Base-by-base conservation (phyloP, 352 stramenopile species). In the Globisporangium solare region DNA sequence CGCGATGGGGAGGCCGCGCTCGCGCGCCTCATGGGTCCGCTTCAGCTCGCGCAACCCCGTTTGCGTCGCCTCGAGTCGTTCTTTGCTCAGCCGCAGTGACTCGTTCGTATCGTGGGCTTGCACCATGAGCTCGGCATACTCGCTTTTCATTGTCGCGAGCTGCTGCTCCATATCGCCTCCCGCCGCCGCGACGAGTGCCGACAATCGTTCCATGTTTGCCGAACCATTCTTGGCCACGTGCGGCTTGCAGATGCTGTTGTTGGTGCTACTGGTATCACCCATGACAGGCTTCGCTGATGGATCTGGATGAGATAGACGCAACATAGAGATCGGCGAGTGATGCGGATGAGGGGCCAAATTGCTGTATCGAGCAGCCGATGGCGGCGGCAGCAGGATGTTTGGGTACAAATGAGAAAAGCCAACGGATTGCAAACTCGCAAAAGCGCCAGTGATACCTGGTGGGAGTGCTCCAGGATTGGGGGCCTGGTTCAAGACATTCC, bases 101-200 rank as follows among this genome's bases (percentile, higher is more conserved):
- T 76, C 78, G 47, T 91, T 71, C 24, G 89, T 63, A 46, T 89
- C 82, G 5, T 77, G 51, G 6, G 86, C 72, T 67, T 91, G 79
- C 3, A 80, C 71, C 60, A 87, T 91, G 13, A 83, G 62, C 56
- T 94, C 82, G 0, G 74, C 56, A 51, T 90, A 73, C 45, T 90
- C 84, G 21, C 41, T 70, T 50, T 88, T 87, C 71, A 94, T 82
- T 51, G 87, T 90, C 0, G 70, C 51, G 1, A 92, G 61, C 51
- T 91, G 82, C 18, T 88, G 74, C 45, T 91, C 78, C 2, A 94
- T 70, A 40, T 64, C 58, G n/a, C 77, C 80, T 24, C 76, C 79
- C 8, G 83, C 71, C 22, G 78, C 79, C 8, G 83, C 71, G 1
- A 88, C 62, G 5, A 91, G 54, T 0, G 76, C 77, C 24, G 81